A percentile compares a stretch with the other conserved stretches of the same genome.
These are phyloP conservation scores for Aspergillus olivimuriae DNA, from an alignment of 495 filamentous ascomycete species.

Conservation along the genomic window DNA sequence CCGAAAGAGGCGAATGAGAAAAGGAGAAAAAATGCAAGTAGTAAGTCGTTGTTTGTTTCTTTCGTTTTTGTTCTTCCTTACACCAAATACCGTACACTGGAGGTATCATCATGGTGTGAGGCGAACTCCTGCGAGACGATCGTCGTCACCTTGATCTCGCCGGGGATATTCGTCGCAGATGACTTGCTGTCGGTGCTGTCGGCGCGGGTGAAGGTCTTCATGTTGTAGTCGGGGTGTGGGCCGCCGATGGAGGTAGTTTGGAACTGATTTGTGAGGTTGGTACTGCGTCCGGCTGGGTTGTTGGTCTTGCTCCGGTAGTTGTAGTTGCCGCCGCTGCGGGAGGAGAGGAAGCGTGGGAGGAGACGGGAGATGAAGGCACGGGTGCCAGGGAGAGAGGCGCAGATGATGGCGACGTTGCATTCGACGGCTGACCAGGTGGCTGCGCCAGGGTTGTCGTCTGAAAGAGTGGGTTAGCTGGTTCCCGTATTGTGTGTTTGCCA, in stretches of 20 bases:
- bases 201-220: slow-evolving; percentile 10
- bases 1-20: neutral
- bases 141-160: slow-evolving; percentile 28
- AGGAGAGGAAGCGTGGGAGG: slow-evolving; percentile 29
- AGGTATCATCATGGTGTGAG: slow-evolving; percentile 14
- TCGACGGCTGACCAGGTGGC: slow-evolving; percentile 54
- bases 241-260: slow-evolving; percentile 19
- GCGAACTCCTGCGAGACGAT: slow-evolving; percentile 22
- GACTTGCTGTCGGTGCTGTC: slow-evolving; percentile 8
- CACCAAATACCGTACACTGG: slow-evolving; percentile 25
- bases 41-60: no score
- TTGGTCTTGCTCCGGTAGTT: slow-evolving; percentile 19
- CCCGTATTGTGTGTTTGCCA: neutral
- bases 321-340: slow-evolving; percentile 23
- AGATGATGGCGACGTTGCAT: slow-evolving; percentile 51
- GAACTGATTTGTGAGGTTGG: slow-evolving; percentile 16
- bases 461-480: neutral
- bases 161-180: neutral
- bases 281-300: slow-evolving; percentile 13
- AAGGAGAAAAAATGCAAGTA: no score
- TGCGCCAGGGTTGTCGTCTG: slow-evolving; percentile 46
- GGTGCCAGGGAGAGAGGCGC: slow-evolving; percentile 50
- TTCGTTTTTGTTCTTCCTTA: no score
- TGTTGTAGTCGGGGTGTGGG: slow-evolving; percentile 12
- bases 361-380: slow-evolving; percentile 42